A percentile compares a stretch with the other conserved stretches of the same genome.
Conservation (phyloP, 768 basidiomycete species). For the Pleurotus salmoneostramineus region DNA sequence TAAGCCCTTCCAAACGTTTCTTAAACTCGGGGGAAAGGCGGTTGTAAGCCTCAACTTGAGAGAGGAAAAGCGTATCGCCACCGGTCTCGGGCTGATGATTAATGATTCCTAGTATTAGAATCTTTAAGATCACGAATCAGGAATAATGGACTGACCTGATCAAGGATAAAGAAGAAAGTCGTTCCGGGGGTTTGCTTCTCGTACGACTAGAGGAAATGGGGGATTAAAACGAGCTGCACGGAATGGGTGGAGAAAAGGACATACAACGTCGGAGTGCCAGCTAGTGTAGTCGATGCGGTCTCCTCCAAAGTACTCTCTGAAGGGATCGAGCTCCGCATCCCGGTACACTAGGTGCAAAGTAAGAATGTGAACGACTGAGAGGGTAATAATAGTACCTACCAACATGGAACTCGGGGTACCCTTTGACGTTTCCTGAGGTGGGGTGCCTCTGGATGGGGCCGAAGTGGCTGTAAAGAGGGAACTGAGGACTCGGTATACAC, state of each 20-base stretch:
- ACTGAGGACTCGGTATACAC: neutral
- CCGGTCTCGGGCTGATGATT: slow-evolving; percentile 36
- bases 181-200: slow-evolving; percentile 53
- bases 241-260: slow-evolving; percentile 10
- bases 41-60: slow-evolving; percentile 57
- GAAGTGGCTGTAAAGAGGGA: slow-evolving; percentile 28
- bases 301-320: slow-evolving; percentile 38
- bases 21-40: slow-evolving; percentile 55
- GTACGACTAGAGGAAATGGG: slow-evolving; percentile 33
- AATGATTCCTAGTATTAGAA: neutral
- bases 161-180: slow-evolving; percentile 55
- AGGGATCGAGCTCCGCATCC: slow-evolving; percentile 36
- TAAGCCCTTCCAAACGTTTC: slow-evolving; percentile 53
- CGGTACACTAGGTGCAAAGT: slow-evolving; percentile 38
- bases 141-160: slow-evolving; percentile 23
- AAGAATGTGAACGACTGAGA: neutral
- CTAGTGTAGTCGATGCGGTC: slow-evolving; percentile 37
- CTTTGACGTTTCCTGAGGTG: slow-evolving; percentile 48
- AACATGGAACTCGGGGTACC: slow-evolving; percentile 57
- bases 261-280: slow-evolving; percentile 56
- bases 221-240: neutral
- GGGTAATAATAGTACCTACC: slow-evolving; percentile 25
- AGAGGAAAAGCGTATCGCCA: slow-evolving; percentile 55
- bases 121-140: too few relatives aligned
- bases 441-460: slow-evolving; percentile 44